These are phyloP conservation scores for Verticillium dahliae DNA, from an alignment of 2,329 filamentous ascomycete species.

Conservation along the genomic window DNA sequence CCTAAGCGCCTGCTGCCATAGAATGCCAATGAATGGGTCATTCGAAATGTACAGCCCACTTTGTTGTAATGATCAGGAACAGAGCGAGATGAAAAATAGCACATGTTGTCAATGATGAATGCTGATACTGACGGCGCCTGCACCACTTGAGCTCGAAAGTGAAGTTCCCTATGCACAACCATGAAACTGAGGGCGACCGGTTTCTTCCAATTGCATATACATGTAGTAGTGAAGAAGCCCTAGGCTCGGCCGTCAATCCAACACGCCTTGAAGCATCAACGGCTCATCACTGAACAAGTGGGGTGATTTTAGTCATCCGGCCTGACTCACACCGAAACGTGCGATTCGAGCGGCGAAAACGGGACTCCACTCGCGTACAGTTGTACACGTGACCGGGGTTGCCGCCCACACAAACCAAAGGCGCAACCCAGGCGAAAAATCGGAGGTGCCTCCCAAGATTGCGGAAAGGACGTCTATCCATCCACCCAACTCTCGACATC, in stretches of 20 bases:
- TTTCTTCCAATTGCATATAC: no score
- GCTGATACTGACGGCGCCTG: no score
- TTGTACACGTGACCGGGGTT: not conserved
- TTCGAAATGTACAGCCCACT: no score
- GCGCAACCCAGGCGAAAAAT: not conserved
- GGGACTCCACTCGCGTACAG: not conserved
- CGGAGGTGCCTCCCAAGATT: not conserved
- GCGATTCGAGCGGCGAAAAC: slow-evolving; percentile 26
- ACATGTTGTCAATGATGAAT: no score
- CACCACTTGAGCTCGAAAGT: no score
- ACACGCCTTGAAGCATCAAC: not conserved
- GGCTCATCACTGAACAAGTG: not conserved
- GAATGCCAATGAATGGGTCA: not conserved
- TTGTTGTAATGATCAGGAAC: no score
- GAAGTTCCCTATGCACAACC: no score
- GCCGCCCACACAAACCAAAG: slow-evolving; percentile 2
- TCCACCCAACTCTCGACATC: not conserved
- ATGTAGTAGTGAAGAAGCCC: no score
- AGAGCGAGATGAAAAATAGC: no score
- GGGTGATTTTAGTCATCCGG: not conserved
- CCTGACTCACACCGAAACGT: not conserved
- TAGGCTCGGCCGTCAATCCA: no score
- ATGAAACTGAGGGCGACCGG: no score
- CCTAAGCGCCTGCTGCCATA: slow-evolving; percentile 52
- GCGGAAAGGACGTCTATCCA: not conserved